Evolutionary conservation across 2,329 filamentous ascomycete genomes (phyloP).

Genomic region (Hymenoscyphus albidus): DNA sequence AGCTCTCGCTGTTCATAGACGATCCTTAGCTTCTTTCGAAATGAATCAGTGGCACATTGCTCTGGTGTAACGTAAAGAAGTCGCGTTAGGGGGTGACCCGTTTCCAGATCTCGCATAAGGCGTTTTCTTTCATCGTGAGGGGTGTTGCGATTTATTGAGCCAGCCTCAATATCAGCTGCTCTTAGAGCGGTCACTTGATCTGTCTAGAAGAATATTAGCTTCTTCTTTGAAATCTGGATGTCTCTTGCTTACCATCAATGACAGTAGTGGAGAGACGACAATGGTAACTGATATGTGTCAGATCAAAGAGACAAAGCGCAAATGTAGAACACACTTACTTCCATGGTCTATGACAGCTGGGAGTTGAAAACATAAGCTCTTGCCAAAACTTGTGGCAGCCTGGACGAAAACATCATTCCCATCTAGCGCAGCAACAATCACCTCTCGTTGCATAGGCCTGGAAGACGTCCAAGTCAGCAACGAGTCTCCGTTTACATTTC

Average conservation of each 20-base stretch:
- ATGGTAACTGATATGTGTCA: constrained; percentile 64
- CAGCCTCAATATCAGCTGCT: constrained; percentile 71
- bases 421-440: constrained; percentile 75
- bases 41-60: constrained; percentile 71
- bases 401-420: constrained; percentile 91
- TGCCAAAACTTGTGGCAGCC: constrained; percentile 86
- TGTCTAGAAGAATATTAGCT: constrained; percentile 50
- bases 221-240: background rate
- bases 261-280: constrained; percentile 83
- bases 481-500: background rate
- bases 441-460: constrained; percentile 81
- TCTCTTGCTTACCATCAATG: constrained; percentile 66
- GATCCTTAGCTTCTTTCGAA: constrained; percentile 68
- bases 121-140: constrained; percentile 57
- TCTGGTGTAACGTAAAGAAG: constrained; percentile 94
- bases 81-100: constrained; percentile 77
- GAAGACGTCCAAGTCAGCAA: constrained; percentile 16
- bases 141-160: constrained; percentile 83
- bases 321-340: constrained; percentile 51
- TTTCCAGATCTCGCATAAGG: constrained; percentile 78
- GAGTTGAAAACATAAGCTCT: constrained; percentile 89
- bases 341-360: constrained; percentile 85
- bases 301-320: constrained; percentile 2
- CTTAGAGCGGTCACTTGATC: constrained; percentile 85
- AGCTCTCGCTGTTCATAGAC: constrained; percentile 80